These are phyloP conservation scores for Asterophora parasitica DNA, from an alignment of 768 basidiomycete genomes.

Conservation along the genomic window DNA sequence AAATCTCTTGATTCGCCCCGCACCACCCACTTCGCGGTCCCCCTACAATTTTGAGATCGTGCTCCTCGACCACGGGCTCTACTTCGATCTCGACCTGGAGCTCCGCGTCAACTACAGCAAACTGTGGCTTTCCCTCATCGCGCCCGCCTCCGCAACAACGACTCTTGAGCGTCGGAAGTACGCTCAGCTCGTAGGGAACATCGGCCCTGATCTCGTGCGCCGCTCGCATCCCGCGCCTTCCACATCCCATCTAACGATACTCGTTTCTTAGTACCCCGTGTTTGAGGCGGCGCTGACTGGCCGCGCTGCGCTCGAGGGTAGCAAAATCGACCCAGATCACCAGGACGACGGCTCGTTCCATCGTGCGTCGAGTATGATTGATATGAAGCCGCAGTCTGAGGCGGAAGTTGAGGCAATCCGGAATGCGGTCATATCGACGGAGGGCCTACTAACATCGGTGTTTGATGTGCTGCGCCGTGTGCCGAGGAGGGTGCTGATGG, in stretches of 20 bases:
- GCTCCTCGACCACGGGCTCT: conserved; percentile 88
- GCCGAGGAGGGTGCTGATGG: conserved; percentile 80
- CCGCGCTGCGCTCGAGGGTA: conserved; percentile 67
- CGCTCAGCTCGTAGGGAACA: conserved; percentile 87
- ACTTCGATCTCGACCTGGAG: conserved; percentile 82
- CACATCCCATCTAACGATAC: neutral
- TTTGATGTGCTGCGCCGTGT: conserved; percentile 85
- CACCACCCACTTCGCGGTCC: conserved; percentile 55
- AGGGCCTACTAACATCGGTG: conserved; percentile 80
- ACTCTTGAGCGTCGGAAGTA: conserved; percentile 75
- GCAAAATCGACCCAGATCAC: conserved; percentile 39
- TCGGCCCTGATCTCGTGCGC: conserved; percentile 78
- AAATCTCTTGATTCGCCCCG: conserved; percentile 86
- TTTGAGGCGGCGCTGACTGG: conserved; percentile 96
- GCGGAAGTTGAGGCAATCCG: conserved; percentile 81
- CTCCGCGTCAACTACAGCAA: conserved; percentile 81
- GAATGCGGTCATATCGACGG: conserved; percentile 73
- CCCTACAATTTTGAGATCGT: conserved; percentile 97
- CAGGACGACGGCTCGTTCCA: conserved; percentile 35
- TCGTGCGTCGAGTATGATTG: conserved; percentile 74
- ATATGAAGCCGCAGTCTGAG: conserved; percentile 65
- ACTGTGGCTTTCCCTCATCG: conserved; percentile 88
- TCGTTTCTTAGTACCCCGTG: conserved; percentile 71
- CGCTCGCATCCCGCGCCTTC: conserved; percentile 1
- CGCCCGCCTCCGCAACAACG: conserved; percentile 59